Base-by-base conservation (phyloP, 2,329 filamentous ascomycete genomes). In the Pyrenophora teres region DNA sequence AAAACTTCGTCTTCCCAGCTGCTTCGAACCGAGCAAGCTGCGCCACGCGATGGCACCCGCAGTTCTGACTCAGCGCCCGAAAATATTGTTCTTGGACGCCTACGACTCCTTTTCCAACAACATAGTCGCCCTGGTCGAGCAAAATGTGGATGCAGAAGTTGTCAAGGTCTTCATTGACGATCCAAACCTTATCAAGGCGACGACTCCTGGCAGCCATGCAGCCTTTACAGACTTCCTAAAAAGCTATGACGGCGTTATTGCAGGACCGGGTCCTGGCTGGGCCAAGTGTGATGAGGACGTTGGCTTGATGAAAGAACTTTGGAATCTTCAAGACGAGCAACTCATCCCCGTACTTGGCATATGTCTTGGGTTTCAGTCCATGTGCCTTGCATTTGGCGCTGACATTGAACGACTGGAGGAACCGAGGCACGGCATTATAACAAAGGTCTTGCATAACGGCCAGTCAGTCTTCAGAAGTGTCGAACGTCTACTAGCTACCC, bases 71-170 rank as follows among this genome's bases (percentile, higher is more conserved):
- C 59, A 59, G 46, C 59, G 59, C 40, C 60, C 61, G 15, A 78
- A 78, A 54, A 88, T 97, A 56, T 84, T 97, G 57, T 96, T 96
- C 76, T 81, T 99, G 62, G 94, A 97, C 73, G 92, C 93, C 56
- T 96, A 96, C 75, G 94, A 99, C 77, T 97, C 92, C 36, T 99
- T 97, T 76, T 90, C 92, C 48, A 92, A 96, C 76, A 97, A 97
- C 76, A 94, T 97, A 65, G 86, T 95, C 46, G 87, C 89, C 5
- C 83, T 96, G 30, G 81, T 97, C 40, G 83, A 88, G 62, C 85
- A 87, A 3, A 80, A 84, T 3, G 80, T 96, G 7, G 76, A 81
- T 52, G 88, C 83, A 16, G 79, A 86, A 13, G 87, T 96, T 30
- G 83, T 83, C 39, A 83, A 89, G 37, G 79, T 96, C 52, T 84